These are phyloP conservation scores for Drosera capensis DNA, from an alignment of 148 eudicot genomes.

Conservation along the genomic window DNA sequence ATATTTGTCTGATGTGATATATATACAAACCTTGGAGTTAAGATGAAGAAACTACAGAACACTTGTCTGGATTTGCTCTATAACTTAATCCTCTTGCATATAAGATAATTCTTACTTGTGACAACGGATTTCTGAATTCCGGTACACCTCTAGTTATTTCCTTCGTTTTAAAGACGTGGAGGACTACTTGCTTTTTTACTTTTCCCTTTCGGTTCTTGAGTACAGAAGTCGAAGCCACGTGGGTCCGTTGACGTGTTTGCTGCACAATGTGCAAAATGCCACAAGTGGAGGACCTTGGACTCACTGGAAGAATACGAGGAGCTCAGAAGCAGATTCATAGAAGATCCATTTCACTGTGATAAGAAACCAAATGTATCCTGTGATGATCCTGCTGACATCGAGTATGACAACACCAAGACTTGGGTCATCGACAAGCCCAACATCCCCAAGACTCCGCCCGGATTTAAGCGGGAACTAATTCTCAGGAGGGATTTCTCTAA, in stretches of 20 bases:
- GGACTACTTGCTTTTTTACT: too few relatives aligned
- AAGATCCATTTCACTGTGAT: constrained; percentile 62
- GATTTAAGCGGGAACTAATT: constrained; percentile 40
- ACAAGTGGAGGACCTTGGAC: constrained; percentile 59
- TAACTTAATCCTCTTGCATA: too few relatives aligned
- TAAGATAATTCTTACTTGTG: too few relatives aligned
- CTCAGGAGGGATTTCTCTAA: constrained; percentile 57
- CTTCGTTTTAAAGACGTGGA: too few relatives aligned
- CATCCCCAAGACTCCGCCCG: constrained; percentile 55
- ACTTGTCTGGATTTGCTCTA: too few relatives aligned
- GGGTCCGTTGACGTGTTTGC: constrained; percentile 16
- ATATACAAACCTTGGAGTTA: too few relatives aligned
- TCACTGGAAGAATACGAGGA: constrained; percentile 56
- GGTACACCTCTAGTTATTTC: too few relatives aligned
- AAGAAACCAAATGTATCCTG: constrained; percentile 38
- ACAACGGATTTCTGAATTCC: too few relatives aligned
- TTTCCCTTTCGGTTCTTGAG: background rate
- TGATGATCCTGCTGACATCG: constrained; percentile 55
- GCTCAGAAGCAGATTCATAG: constrained; percentile 36
- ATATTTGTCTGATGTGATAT: too few relatives aligned
- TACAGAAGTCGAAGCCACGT: background rate
- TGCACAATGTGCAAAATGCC: constrained; percentile 62
- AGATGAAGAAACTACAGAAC: too few relatives aligned
- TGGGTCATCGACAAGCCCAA: constrained; percentile 76
- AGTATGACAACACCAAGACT: constrained; percentile 36